A percentile compares a stretch with the other conserved stretches of the same genome.
Conservation (phyloP, 148 eudicot genomes). For the Rhododendron molle region DNA sequence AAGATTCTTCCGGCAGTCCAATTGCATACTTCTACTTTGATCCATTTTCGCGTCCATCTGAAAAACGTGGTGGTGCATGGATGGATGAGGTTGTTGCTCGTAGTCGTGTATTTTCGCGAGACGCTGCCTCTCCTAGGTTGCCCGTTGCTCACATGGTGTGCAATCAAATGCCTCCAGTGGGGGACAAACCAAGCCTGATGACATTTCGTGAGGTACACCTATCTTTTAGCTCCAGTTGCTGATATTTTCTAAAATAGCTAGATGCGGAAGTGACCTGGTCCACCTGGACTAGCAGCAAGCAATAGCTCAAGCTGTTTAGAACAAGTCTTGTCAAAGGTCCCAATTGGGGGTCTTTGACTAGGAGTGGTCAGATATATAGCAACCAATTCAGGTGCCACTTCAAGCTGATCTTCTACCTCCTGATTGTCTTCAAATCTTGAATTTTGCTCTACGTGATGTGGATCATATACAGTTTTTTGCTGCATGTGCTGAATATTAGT, state of each 20-base stretch:
- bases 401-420: background rate
- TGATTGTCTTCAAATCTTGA: background rate
- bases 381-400: background rate
- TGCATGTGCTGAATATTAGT: background rate
- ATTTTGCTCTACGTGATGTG: background rate
- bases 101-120: slow-evolving; percentile 74
- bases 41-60: slow-evolving; percentile 98
- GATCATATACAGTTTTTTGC: background rate
- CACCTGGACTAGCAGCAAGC: background rate
- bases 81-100: slow-evolving; percentile 94
- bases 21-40: slow-evolving; percentile 91
- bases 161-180: slow-evolving; percentile 98
- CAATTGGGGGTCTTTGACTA: background rate
- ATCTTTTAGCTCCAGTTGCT: slow-evolving; percentile 4
- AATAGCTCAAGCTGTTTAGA: background rate
- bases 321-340: background rate
- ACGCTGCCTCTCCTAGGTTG: slow-evolving; percentile 74
- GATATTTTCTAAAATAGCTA: background rate
- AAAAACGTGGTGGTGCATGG: slow-evolving; percentile 98
- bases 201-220: slow-evolving; percentile 84
- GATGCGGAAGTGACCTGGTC: background rate
- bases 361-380: background rate
- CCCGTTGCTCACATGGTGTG: slow-evolving; percentile 99
- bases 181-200: slow-evolving; percentile 96
- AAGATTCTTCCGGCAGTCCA: slow-evolving; percentile 74